Percentiles rank a stretch among this genome's conserved stretches.
Conservation (phyloP, 2,329 filamentous ascomycete species). For the Trichophyton simii region DNA sequence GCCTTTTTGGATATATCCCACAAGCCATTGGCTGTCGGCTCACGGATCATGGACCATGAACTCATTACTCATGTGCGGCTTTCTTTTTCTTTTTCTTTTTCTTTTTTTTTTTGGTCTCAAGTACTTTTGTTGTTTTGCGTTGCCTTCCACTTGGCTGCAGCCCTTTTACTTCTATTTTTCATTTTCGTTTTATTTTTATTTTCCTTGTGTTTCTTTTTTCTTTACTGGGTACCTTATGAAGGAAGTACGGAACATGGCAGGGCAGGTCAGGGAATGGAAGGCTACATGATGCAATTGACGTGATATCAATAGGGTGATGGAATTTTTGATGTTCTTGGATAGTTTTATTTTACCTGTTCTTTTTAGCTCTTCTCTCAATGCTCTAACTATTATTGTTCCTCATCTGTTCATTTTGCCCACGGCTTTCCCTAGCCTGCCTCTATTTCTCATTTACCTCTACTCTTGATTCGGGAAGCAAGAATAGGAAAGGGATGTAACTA, state of each 20-base stretch:
- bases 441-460: background rate
- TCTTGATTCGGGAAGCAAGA: background rate
- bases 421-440: background rate
- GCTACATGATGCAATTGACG: conserved; percentile 3
- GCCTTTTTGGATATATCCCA: conserved; percentile 1
- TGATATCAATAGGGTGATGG: conserved; percentile 4
- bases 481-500: background rate
- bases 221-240: conserved; percentile 1
- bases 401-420: background rate
- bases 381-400: background rate
- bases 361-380: background rate
- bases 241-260: conserved; percentile 3
- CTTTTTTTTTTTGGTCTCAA: background rate
- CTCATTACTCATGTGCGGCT: background rate
- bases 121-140: background rate
- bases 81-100: background rate
- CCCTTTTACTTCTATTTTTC: conserved; percentile 9
- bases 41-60: conserved; percentile 3
- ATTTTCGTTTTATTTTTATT: conserved; percentile 5
- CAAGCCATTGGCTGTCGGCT: conserved; percentile 3
- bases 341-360: background rate
- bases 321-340: background rate
- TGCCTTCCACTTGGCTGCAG: conserved; percentile 5
- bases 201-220: background rate
- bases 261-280: conserved; percentile 1